phyloP scores from a whole-genome alignment of 1,284 basidiomycete genomes.

The Heterobasidion annosum region DNA sequence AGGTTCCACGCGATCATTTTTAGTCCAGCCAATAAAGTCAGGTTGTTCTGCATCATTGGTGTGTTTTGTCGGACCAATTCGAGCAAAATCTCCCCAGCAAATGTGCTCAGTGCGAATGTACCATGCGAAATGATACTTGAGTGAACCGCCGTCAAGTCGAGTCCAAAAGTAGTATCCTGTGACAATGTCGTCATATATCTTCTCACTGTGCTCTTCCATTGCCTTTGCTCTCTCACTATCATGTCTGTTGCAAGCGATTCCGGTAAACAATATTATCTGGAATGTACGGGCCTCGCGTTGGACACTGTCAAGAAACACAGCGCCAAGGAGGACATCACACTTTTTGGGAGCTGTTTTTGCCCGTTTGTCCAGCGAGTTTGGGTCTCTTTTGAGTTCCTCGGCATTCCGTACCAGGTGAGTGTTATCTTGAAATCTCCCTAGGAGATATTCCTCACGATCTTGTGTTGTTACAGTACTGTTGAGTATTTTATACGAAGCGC shows the following conservation, averaged over 20 bases:
- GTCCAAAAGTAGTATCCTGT: neutral
- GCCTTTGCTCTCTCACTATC: constrained; percentile 4
- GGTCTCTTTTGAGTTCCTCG: constrained; percentile 57
- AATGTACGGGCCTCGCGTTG: constrained; percentile 52
- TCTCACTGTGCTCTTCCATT: neutral
- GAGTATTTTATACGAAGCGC: constrained; percentile 7
- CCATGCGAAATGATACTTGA: too few relatives aligned
- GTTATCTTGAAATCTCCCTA: neutral
- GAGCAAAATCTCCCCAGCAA: too few relatives aligned
- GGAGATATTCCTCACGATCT: neutral
- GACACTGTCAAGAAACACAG: constrained; percentile 41
- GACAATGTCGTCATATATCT: neutral
- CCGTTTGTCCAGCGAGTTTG: constrained; percentile 71
- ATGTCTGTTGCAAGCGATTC: constrained; percentile 28
- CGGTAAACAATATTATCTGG: constrained; percentile 40
- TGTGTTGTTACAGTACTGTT: constrained; percentile 24
- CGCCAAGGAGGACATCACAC: constrained; percentile 40
- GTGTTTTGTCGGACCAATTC: neutral
- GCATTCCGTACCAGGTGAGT: constrained; percentile 48
- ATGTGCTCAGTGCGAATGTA: too few relatives aligned
- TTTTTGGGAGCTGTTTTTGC: constrained; percentile 67
- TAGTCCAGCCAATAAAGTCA: neutral
- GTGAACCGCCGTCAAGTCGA: too few relatives aligned
- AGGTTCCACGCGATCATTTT: neutral
- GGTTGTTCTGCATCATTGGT: neutral